Percentiles rank a stretch among this genome's conserved stretches.
Conservation (phyloP, 1,139 yeast genomes). For the Zygoascus sp. region DNA sequence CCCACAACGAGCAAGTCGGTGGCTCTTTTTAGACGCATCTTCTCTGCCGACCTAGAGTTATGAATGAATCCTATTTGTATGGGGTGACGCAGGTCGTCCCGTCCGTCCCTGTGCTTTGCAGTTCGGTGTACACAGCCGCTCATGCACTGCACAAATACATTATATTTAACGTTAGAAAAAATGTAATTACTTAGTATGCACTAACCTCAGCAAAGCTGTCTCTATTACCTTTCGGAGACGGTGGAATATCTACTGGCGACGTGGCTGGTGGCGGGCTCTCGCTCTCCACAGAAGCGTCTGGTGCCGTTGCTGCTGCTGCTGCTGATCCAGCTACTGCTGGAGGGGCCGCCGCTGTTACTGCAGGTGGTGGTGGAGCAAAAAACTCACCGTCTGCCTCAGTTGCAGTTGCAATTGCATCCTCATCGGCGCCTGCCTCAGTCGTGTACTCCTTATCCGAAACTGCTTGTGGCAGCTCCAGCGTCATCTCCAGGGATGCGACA, state of each 20-base stretch:
- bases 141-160: neutral
- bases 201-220: constrained; percentile 31
- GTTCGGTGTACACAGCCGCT: no score
- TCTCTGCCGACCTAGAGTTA: neutral
- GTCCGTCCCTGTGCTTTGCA: no score
- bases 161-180: constrained; percentile 2
- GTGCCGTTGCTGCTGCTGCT: neutral
- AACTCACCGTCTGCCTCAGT: neutral
- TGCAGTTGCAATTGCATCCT: neutral
- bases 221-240: constrained; percentile 18
- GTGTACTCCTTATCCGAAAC: neutral
- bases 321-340: neutral
- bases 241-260: neutral
- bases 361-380: neutral
- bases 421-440: neutral
- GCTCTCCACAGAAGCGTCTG: neutral
- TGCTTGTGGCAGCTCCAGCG: neutral
- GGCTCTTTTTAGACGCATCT: constrained; percentile 32
- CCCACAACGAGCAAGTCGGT: constrained; percentile 93
- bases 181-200: constrained; percentile 23
- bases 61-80: no score
- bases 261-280: neutral
- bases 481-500: neutral
- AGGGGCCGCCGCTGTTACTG: neutral
- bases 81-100: no score